Conservation (phyloP, 495 filamentous ascomycete genomes). For the Viridothelium virens region DNA sequence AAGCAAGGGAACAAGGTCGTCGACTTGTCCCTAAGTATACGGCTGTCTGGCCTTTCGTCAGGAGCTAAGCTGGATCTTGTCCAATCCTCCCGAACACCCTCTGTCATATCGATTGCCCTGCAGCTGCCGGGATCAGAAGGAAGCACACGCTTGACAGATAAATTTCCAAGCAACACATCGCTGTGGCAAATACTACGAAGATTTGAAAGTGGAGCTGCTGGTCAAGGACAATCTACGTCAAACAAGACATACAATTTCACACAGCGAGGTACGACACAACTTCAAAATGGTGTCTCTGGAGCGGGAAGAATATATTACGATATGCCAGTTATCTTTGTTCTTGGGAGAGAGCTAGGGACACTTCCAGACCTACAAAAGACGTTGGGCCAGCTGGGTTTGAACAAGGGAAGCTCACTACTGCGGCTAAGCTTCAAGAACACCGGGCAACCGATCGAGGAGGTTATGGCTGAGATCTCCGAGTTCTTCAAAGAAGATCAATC, state of each 20-base stretch:
- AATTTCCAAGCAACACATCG: slow-evolving; percentile 73
- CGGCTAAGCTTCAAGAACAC: slow-evolving; percentile 67
- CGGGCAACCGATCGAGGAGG: slow-evolving; percentile 71
- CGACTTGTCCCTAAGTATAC: slow-evolving; percentile 73
- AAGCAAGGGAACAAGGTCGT: slow-evolving; percentile 82
- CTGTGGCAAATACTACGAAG: slow-evolving; percentile 82
- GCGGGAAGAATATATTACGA: slow-evolving; percentile 79
- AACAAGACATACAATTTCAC: slow-evolving; percentile 62
- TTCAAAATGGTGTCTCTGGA: slow-evolving; percentile 39
- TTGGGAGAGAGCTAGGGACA: slow-evolving; percentile 65
- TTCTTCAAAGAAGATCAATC: slow-evolving; percentile 46
- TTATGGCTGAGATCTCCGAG: slow-evolving; percentile 68
- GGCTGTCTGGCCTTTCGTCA: slow-evolving; percentile 74
- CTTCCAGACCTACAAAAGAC: slow-evolving; percentile 82
- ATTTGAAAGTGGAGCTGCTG: slow-evolving; percentile 57
- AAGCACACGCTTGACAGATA: slow-evolving; percentile 63
- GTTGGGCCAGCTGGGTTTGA: slow-evolving; percentile 77
- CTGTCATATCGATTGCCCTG: slow-evolving; percentile 75
- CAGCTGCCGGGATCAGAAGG: slow-evolving; percentile 66
- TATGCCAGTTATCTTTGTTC: slow-evolving; percentile 70
- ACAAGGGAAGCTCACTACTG: slow-evolving; percentile 70
- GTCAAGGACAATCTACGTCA: slow-evolving; percentile 12
- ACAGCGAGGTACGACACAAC: slow-evolving; percentile 59
- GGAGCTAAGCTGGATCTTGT: slow-evolving; percentile 92
- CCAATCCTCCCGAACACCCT: slow-evolving; percentile 69